These are phyloP conservation scores for Phaeolepiota aurea DNA, from an alignment of 768 basidiomycete species.

Conservation along the genomic window DNA sequence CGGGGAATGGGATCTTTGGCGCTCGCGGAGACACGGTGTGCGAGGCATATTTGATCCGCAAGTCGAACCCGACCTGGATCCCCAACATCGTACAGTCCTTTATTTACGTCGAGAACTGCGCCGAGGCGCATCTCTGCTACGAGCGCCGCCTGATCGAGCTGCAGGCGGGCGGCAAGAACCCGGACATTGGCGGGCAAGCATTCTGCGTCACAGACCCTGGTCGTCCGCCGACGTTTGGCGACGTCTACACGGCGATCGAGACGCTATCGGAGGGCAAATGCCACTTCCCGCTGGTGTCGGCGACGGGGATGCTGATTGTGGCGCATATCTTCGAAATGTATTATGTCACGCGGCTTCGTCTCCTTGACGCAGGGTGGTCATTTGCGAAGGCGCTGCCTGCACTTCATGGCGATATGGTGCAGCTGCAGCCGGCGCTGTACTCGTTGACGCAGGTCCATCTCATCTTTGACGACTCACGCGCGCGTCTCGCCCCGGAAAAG, in stretches of 20 bases:
- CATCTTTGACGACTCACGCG: constrained; percentile 60
- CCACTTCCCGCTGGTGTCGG: constrained; percentile 45
- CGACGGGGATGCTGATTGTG: constrained; percentile 58
- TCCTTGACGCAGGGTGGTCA: constrained; percentile 17
- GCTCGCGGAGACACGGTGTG: constrained; percentile 66
- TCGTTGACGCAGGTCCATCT: constrained; percentile 44
- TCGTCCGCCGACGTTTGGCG: constrained; percentile 52
- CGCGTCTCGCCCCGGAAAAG: constrained; percentile 40
- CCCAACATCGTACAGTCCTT: constrained; percentile 51
- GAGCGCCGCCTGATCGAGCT: constrained; percentile 62
- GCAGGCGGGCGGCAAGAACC: constrained; percentile 31
- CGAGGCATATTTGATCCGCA: constrained; percentile 53
- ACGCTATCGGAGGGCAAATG: constrained; percentile 52
- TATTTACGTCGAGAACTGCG: constrained; percentile 71
- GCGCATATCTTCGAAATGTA: constrained; percentile 50
- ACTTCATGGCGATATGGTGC: constrained; percentile 39
- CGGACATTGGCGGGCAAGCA: constrained; percentile 68
- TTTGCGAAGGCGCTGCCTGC: constrained; percentile 33
- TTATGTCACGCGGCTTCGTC: constrained; percentile 38
- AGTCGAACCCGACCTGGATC: constrained; percentile 59
- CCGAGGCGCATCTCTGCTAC: constrained; percentile 66
- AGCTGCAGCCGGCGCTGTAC: constrained; percentile 54
- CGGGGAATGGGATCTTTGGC: constrained; percentile 71
- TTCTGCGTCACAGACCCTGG: constrained; percentile 64
- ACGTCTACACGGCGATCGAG: constrained; percentile 46